Evolutionary conservation across 352 stramenopile genomes (phyloP), one percentile per base, ranked within the genome.

Genomic region (Pythium dissimile): DNA sequence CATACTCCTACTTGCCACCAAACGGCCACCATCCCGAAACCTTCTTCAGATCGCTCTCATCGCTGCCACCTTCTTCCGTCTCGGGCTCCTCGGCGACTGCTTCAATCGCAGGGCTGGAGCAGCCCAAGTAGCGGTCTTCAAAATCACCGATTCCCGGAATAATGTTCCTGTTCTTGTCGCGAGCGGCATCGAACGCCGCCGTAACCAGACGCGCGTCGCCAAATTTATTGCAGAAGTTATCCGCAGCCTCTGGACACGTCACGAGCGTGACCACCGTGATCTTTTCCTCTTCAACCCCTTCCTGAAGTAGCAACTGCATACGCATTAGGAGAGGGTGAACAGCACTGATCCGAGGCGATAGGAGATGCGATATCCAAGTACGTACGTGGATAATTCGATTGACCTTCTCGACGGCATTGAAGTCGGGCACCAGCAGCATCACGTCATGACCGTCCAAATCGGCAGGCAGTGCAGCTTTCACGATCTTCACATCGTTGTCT

Each of bases 251-350:
- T 0, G 80, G 84, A 48, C 80, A 89, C 27, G 82, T 94, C 10
- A 92, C 79, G 9, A 94, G 71, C 13, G 82, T 89, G 18, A 92
- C 80, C 3, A 94, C 67, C 23, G 84, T 90, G 38, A 94, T 86
- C 54, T 92, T 81, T 37, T 88, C 80, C 42, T 90, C 71, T 28
- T 85, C 67, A 0, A 90, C 84, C 26, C 82, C 82, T 55, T 87
- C 66, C 21, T 91, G 76, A 30, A 75, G 82, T 37, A 94, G 59
- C 26, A 89, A 62, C 81, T 94, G 37, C 15, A 28, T 0, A 43
- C 13, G n/a, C 5, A 3, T 42, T 34, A 39, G 42, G 15, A 32
- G 15, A 7, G 13, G 43, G 12, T 51, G 18, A 49, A 9, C 43
- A 32, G 6, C 16, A 16, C 43, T 35, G 1, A 34, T 9, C 9